Evolutionary conservation across 352 stramenopile genomes (phyloP).

Genomic region (Elongisporangium anandrum): DNA sequence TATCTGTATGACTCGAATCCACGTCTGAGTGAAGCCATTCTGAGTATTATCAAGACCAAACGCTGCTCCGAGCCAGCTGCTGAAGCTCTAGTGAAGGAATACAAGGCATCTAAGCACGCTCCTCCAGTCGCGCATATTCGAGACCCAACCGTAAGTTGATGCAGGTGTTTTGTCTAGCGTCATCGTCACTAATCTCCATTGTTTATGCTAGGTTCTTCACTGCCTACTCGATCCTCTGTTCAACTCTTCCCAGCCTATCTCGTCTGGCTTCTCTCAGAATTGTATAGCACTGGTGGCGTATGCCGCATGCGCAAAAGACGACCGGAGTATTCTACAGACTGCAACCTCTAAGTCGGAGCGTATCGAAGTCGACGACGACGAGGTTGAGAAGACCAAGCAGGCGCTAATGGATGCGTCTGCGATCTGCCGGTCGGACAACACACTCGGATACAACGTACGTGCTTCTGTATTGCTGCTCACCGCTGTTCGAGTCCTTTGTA

Average conservation of each 20-base stretch:
- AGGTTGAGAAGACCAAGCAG: conserved; percentile 60
- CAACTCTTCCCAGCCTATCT: conserved; percentile 64
- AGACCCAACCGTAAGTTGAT: conserved; percentile 53
- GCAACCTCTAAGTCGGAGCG: conserved; percentile 14
- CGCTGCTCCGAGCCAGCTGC: conserved; percentile 61
- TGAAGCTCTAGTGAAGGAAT: conserved; percentile 69
- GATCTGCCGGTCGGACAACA: conserved; percentile 83
- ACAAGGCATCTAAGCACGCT: conserved; percentile 30
- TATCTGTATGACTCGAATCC: conserved; percentile 56
- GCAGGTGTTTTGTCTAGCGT: conserved; percentile 2
- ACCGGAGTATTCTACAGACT: conserved; percentile 68
- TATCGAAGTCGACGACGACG: conserved; percentile 41
- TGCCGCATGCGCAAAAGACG: conserved; percentile 67
- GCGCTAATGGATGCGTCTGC: conserved; percentile 66
- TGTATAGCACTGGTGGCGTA: conserved; percentile 75
- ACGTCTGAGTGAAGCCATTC: conserved; percentile 59
- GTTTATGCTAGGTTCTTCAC: conserved; percentile 55
- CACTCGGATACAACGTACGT: conserved; percentile 83
- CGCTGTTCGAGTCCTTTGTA: neutral
- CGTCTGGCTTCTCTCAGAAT: conserved; percentile 49
- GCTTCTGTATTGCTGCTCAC: neutral
- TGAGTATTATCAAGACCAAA: conserved; percentile 73
- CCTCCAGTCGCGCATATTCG: conserved; percentile 68
- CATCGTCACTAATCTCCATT: neutral
- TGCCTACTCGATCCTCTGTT: conserved; percentile 77